Base-by-base conservation (phyloP, 768 basidiomycete species). In the Suillus hirtellus region DNA sequence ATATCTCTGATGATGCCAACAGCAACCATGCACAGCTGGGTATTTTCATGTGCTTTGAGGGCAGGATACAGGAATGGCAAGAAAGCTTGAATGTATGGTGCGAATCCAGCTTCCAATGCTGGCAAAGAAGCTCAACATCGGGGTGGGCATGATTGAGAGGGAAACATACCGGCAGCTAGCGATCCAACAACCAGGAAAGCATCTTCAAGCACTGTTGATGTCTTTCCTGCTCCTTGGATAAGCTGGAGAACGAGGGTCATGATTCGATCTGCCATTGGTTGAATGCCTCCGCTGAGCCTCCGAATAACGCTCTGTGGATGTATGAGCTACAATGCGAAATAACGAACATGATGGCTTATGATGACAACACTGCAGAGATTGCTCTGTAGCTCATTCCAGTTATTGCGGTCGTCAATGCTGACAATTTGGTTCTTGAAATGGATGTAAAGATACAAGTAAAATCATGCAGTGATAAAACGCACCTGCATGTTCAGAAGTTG, bases 321-420 rank as follows among this genome's bases (percentile, higher is more conserved):
- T n/a, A 65, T 65, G 34, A 47, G 59, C 61, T 37, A 67, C 43
- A 35, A 53, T 11, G 55, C 34, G 21, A 35, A 43, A 24, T 42
- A 15, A 8, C 60, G 24, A 53, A 58, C 15, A 35, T 7, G 8
- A 47, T 6, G 47, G 80, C 92, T 72, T 71, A 94, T 93, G 61
- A 93, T 91, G 60, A 93, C 82, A 54, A 97, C 92, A 67, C 90
- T 88, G 75, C 95, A 97, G 69, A 98, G 84, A 78, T 96, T 97
- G 77, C 93, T 90, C 75, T 97, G 96, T 34, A 99, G 82, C 74
- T 99, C 96, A 72, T 97, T 97, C 95, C 96, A 97, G 80, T 97
- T 99, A 77, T 95, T 96, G 66, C 93, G 88, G 72, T 99, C 97
- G 76, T 99, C 97, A 19, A 89, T 82, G 49, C 97, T 96, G 43